Evolutionary conservation across 2,329 filamentous ascomycete genomes (phyloP), one percentile per base, ranked within the genome.

Genomic region (Claviceps monticola): DNA sequence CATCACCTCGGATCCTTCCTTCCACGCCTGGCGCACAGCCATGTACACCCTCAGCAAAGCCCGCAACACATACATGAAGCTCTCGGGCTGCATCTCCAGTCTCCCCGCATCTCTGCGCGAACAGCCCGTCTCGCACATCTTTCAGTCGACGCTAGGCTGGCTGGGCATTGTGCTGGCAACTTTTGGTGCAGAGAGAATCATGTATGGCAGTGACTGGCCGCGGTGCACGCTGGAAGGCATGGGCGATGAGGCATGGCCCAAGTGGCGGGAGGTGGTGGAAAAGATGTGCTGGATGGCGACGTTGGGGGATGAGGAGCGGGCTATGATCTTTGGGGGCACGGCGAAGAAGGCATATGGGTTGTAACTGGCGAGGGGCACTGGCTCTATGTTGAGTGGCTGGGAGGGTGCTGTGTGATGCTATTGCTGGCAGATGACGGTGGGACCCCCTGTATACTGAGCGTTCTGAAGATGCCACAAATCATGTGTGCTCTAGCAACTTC

Each of bases 121-220:
- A 23, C 69, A 73, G 26, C 65, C 74, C 9, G 63, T 74, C 37
- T 70, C 76, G 52, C 74, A 78, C 38, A 76, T 88, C 52, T 81
- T 87, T 57, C 71, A 76, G 55, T 74, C 75, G 42, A 73, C 86
- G 19, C 73, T 76, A 53, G 82, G 83, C 23, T 94, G 87, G 83
- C 76, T 88, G 2, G 78, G 82, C 54, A 78, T 84, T 50, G 70
- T 90, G 0, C 78, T 94, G 50, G 76, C 81, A 29, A 76, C 77
- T 1, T 96, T 95, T 61, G 82, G 85, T 1, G 70, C 84, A 0
- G 64, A 72, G 21, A 76, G 88, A 56, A 76, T 93, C 63, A 89
- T 97, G 83, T 96, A 93, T 66, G 90, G 84, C 23, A 90, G 85
- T 57, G 89, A 96, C 66, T 97, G 91, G 91, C 90, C 91, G 2